These are phyloP conservation scores for Lipomyces kockii DNA, from an alignment of 805 yeast genomes.

Conservation along the genomic window DNA sequence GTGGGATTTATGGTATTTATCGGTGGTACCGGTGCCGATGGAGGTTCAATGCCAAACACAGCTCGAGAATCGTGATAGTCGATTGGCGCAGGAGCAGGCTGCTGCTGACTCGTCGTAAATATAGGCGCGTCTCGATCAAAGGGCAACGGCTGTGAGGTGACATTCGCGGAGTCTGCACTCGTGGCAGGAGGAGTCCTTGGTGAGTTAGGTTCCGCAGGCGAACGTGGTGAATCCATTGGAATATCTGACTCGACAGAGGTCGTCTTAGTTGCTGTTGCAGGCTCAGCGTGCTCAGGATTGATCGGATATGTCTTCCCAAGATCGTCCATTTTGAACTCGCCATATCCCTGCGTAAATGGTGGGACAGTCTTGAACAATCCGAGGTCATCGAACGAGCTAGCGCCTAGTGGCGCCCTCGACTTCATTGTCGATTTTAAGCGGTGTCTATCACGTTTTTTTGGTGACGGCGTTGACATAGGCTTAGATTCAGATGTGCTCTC, in stretches of 20 bases:
- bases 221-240: conserved; percentile 20
- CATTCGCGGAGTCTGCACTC: neutral
- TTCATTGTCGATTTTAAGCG: conserved; percentile 4
- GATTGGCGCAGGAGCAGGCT: conserved; percentile 11
- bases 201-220: conserved; percentile 10
- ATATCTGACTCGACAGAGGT: conserved; percentile 15
- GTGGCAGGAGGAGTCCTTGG: conserved; percentile 1
- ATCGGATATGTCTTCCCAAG: conserved; percentile 22
- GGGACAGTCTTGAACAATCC: conserved; percentile 26
- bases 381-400: conserved; percentile 8
- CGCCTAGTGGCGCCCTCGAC: neutral
- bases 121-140: conserved; percentile 32
- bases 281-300: neutral
- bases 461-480: conserved; percentile 16
- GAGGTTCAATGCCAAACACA: conserved; percentile 38
- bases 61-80: conserved; percentile 37
- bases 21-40: conserved; percentile 38
- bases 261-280: neutral
- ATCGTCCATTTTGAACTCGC: conserved; percentile 42
- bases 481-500: neutral
- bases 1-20: conserved; percentile 11
- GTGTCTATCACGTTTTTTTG: conserved; percentile 11
- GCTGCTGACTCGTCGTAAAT: neutral
- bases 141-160: conserved; percentile 15
- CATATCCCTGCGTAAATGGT: conserved; percentile 42